Evolutionary conservation across 306 rosid species (phyloP).

Genomic region (Calophaca sinica): DNA sequence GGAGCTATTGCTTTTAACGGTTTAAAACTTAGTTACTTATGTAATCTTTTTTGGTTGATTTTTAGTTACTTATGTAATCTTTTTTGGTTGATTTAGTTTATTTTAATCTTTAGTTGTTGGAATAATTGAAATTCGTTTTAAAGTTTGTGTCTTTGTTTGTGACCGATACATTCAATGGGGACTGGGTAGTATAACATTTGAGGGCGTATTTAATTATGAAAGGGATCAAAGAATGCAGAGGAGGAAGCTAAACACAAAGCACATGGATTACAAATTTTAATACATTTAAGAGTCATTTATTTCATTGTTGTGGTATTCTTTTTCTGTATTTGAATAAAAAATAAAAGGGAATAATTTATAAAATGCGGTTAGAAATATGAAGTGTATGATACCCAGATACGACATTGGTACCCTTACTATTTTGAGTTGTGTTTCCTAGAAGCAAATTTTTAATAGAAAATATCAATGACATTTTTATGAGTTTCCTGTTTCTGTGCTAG

Average conservation of each 20-base stretch:
- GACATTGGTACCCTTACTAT: background rate
- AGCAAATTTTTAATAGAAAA: background rate
- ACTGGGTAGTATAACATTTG: constrained; percentile 8
- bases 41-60: constrained; percentile 16
- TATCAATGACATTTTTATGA: background rate
- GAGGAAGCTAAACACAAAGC: background rate
- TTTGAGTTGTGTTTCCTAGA: constrained; percentile 1
- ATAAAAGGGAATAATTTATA: background rate
- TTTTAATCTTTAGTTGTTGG: background rate
- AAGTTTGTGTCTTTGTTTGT: constrained; percentile 27
- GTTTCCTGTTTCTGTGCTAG: background rate
- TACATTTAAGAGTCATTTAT: background rate
- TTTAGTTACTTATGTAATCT: background rate
- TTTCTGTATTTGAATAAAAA: background rate
- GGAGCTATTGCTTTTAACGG: background rate
- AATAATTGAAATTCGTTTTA: constrained; percentile 8
- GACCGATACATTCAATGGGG: background rate
- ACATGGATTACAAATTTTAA: background rate
- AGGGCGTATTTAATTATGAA: constrained; percentile 23
- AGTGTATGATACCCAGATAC: background rate
- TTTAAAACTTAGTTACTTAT: background rate
- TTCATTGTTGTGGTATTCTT: background rate
- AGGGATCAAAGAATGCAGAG: constrained; percentile 10
- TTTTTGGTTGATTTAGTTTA: constrained; percentile 13
- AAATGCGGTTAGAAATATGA: background rate